Conservation (phyloP, 2,329 filamentous ascomycete species). For the Emergomyces orientalis region DNA sequence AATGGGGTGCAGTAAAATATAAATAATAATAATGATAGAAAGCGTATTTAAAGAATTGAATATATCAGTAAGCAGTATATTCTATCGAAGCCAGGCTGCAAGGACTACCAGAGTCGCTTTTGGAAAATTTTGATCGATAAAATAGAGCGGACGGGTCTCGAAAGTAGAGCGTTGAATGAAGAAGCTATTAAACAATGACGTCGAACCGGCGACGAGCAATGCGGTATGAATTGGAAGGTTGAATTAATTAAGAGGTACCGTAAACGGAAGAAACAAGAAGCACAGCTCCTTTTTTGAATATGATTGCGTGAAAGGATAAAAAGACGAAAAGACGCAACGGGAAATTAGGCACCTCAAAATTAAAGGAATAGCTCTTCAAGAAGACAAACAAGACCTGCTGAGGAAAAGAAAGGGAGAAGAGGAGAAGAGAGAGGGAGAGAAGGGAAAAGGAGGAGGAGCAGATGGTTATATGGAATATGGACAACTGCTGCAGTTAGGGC, state of each 20-base stretch:
- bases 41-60: slow-evolving; percentile 1
- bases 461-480: slow-evolving; percentile 12
- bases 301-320: slow-evolving; percentile 17
- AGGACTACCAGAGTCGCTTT: slow-evolving; percentile 8
- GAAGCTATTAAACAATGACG: slow-evolving; percentile 16
- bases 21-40: not conserved
- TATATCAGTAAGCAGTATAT: not conserved
- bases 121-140: slow-evolving; percentile 1
- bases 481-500: not conserved
- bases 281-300: slow-evolving; percentile 12
- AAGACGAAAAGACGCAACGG: slow-evolving; percentile 34
- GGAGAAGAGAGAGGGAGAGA: slow-evolving; percentile 18
- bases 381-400: slow-evolving; percentile 48
- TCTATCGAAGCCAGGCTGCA: not conserved
- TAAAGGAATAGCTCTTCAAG: slow-evolving; percentile 23
- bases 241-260: slow-evolving; percentile 14
- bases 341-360: slow-evolving; percentile 17
- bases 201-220: slow-evolving; percentile 16
- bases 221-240: slow-evolving; percentile 5
- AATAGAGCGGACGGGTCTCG: slow-evolving; percentile 2
- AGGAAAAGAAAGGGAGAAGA: slow-evolving; percentile 40
- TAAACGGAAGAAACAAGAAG: slow-evolving; percentile 5
- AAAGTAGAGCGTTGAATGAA: slow-evolving; percentile 8
- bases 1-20: slow-evolving; percentile 1
- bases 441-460: not conserved